Evolutionary conservation across 2,329 filamentous ascomycete genomes (phyloP).

Genomic region (Teratosphaeria destructans): DNA sequence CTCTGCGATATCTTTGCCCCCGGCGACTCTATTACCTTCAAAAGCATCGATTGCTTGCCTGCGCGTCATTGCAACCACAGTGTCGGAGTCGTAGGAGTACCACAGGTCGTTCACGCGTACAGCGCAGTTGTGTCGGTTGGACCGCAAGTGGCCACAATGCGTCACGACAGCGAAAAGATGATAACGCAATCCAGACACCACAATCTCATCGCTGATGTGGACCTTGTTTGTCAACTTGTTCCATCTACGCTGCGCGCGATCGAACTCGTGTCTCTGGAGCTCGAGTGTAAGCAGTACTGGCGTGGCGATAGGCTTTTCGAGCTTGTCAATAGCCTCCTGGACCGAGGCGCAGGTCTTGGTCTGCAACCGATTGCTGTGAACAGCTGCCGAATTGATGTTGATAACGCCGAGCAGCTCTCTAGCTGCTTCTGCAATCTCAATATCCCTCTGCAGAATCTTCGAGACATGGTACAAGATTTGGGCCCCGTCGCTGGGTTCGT

Average conservation of each 20-base stretch:
- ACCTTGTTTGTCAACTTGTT: constrained; percentile 47
- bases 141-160: constrained; percentile 49
- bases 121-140: constrained; percentile 50
- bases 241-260: constrained; percentile 45
- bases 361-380: constrained; percentile 16
- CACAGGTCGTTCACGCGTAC: constrained; percentile 46
- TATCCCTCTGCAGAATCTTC: constrained; percentile 7
- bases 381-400: constrained; percentile 9
- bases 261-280: constrained; percentile 47
- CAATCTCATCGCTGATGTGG: constrained; percentile 44
- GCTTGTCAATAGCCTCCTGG: constrained; percentile 31
- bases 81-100: constrained; percentile 46
- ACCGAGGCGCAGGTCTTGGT: constrained; percentile 26
- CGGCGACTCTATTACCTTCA: constrained; percentile 9
- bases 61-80: constrained; percentile 46
- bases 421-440: constrained; percentile 5
- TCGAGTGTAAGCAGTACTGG: constrained; percentile 34
- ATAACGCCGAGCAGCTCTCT: constrained; percentile 15
- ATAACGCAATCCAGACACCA: constrained; percentile 39
- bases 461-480: constrained; percentile 13
- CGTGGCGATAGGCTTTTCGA: constrained; percentile 20
- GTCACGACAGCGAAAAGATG: constrained; percentile 51
- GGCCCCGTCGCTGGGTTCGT: constrained; percentile 12
- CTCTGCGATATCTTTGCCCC: constrained; percentile 1
- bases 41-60: constrained; percentile 41